phyloP scores from a whole-genome alignment of 441 rosid genomes.

The Gossypium laxum region DNA sequence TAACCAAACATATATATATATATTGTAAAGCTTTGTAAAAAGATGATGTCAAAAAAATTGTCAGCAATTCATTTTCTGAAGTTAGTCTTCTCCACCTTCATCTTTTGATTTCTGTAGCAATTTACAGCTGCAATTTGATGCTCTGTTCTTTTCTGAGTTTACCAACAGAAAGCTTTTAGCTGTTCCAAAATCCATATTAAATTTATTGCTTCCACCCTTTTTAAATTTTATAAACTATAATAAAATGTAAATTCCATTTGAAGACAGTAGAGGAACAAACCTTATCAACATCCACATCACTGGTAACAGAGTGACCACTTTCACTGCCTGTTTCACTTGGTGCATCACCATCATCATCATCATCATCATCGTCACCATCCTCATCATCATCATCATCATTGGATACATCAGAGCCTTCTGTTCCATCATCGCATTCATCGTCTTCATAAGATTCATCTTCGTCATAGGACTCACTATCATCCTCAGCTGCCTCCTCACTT shows the following conservation, averaged over 20 bases:
- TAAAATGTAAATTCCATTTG: background rate
- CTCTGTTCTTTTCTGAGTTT: background rate
- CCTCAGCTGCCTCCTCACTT: slow-evolving; percentile 77
- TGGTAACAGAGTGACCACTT: slow-evolving; percentile 35
- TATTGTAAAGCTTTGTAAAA: background rate
- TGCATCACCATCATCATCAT: slow-evolving; percentile 40
- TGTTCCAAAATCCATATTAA: background rate
- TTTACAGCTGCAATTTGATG: background rate
- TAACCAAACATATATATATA: background rate
- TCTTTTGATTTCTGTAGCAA: background rate
- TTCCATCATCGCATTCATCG: slow-evolving; percentile 37
- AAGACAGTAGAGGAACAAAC: slow-evolving; percentile 26
- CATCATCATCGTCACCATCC: slow-evolving; percentile 56
- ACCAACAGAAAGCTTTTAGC: background rate
- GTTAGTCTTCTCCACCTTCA: background rate
- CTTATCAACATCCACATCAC: slow-evolving; percentile 32
- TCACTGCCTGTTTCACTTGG: slow-evolving; percentile 40
- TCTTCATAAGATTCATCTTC: slow-evolving; percentile 73
- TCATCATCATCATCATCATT: slow-evolving; percentile 56
- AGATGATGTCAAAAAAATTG: background rate
- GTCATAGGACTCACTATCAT: slow-evolving; percentile 60
- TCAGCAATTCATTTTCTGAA: background rate
- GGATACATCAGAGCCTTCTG: slow-evolving; percentile 34
- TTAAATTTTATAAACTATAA: slow-evolving; percentile 3
- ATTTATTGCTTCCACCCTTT: background rate